These are phyloP conservation scores for Penicillium arizonense DNA, from an alignment of 495 filamentous ascomycete species.

Conservation along the genomic window DNA sequence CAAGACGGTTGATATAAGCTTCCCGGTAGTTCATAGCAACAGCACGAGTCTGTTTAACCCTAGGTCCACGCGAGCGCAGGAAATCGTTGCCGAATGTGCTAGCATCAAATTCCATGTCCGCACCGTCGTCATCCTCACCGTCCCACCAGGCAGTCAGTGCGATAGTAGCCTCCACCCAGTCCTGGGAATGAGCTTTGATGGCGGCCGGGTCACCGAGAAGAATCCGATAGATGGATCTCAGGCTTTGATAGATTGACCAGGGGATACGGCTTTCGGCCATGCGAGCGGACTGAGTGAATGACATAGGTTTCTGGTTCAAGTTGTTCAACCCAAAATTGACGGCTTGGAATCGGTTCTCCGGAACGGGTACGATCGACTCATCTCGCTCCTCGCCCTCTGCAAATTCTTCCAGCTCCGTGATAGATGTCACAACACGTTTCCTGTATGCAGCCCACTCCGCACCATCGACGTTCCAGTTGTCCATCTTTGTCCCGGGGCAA, in stretches of 20 bases:
- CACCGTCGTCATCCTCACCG: slow-evolving; percentile 58
- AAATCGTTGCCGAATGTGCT: slow-evolving; percentile 27
- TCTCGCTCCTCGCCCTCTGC: slow-evolving; percentile 65
- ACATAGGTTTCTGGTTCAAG: slow-evolving; percentile 29
- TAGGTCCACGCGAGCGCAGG: slow-evolving; percentile 25
- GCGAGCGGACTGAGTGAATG: slow-evolving; percentile 61
- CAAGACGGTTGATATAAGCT: slow-evolving; percentile 54
- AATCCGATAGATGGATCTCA: slow-evolving; percentile 72
- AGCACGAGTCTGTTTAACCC: slow-evolving; percentile 14
- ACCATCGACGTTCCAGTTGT: slow-evolving; percentile 74
- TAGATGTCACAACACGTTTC: slow-evolving; percentile 61
- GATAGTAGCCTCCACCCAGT: slow-evolving; percentile 86
- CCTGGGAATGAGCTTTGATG: slow-evolving; percentile 67
- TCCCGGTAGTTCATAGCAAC: slow-evolving; percentile 46
- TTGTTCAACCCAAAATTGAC: slow-evolving; percentile 54
- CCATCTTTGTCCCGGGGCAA: slow-evolving; percentile 62
- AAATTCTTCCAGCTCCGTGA: slow-evolving; percentile 66
- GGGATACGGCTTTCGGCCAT: slow-evolving; percentile 81
- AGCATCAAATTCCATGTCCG: slow-evolving; percentile 19
- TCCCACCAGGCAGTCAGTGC: slow-evolving; percentile 87
- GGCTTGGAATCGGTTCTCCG: slow-evolving; percentile 44
- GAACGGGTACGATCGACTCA: slow-evolving; percentile 21
- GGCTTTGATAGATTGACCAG: slow-evolving; percentile 79
- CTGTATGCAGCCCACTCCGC: slow-evolving; percentile 78
- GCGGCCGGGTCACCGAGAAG: slow-evolving; percentile 67